A percentile compares a stretch with the other conserved stretches of the same genome.
Evolutionary conservation across 768 basidiomycete species (phyloP).

Genomic region (Trametopsis cervina): DNA sequence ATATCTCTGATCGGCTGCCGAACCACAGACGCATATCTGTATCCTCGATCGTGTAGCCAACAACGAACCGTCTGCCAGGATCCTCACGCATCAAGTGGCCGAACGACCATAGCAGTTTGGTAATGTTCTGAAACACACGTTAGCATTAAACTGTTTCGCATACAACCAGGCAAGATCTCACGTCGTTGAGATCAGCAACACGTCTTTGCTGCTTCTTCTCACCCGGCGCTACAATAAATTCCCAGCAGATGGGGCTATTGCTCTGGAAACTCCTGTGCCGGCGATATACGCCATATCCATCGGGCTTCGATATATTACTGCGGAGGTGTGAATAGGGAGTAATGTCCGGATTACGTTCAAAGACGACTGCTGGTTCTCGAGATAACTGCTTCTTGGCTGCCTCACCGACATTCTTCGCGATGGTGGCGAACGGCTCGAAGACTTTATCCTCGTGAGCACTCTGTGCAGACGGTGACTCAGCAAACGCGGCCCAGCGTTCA

Average conservation of each 20-base stretch:
- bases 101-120: constrained; percentile 23
- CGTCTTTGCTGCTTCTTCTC: background rate
- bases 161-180: background rate
- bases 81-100: constrained; percentile 24
- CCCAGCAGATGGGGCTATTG: background rate
- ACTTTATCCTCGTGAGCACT: background rate
- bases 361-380: background rate
- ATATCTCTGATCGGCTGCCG: constrained; percentile 16
- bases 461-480: background rate
- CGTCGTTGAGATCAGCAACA: background rate
- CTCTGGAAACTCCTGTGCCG: background rate
- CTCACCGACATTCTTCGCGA: background rate
- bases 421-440: background rate
- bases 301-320: background rate
- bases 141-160: too few species aligned
- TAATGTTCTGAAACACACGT: constrained; percentile 10
- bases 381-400: background rate
- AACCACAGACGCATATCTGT: constrained; percentile 23
- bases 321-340: background rate
- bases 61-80: constrained; percentile 18
- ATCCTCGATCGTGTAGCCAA: constrained; percentile 25
- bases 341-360: background rate
- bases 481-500: background rate
- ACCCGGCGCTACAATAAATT: background rate
- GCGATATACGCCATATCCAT: background rate